These are phyloP conservation scores for Aspergillus nidulans DNA, from an alignment of 495 filamentous ascomycete species.

Conservation along the genomic window DNA sequence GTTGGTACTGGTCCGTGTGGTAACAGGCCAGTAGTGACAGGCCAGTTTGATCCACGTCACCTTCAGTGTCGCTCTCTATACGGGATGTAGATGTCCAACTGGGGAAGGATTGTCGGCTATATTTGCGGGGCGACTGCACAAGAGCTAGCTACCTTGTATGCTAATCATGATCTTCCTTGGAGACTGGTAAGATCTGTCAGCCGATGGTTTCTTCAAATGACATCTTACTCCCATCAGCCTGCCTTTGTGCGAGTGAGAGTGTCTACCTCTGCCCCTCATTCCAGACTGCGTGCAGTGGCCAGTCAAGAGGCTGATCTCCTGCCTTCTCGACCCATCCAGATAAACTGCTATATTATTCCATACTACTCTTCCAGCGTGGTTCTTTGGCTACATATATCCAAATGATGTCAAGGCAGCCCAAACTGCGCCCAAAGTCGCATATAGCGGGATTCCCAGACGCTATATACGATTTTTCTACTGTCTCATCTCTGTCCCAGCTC, in stretches of 20 bases:
- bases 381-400: neutral
- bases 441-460: conserved; percentile 36
- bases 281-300: conserved; percentile 8
- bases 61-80: conserved; percentile 10
- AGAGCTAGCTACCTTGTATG: conserved; percentile 8
- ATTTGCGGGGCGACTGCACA: conserved; percentile 23
- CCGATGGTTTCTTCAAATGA: conserved; percentile 14
- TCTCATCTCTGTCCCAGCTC: conserved; percentile 32
- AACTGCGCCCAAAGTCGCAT: conserved; percentile 38
- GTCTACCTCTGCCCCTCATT: conserved; percentile 19
- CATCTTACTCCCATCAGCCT: conserved; percentile 17
- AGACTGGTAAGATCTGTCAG: conserved; percentile 14
- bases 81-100: conserved; percentile 14
- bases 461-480: conserved; percentile 31
- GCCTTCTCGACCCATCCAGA: conserved; percentile 3
- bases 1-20: conserved; percentile 22
- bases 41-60: conserved; percentile 26
- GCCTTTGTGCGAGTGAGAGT: conserved; percentile 9
- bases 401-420: conserved; percentile 41
- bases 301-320: conserved; percentile 5
- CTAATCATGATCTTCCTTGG: conserved; percentile 22
- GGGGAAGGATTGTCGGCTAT: conserved; percentile 17
- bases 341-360: neutral
- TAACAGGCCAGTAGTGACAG: conserved; percentile 23
- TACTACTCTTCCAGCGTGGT: neutral